Percentiles rank a stretch among this genome's conserved stretches.
Evolutionary conservation across 331 rosid genomes (phyloP).

Genomic region (Stylosanthes scabra): DNA sequence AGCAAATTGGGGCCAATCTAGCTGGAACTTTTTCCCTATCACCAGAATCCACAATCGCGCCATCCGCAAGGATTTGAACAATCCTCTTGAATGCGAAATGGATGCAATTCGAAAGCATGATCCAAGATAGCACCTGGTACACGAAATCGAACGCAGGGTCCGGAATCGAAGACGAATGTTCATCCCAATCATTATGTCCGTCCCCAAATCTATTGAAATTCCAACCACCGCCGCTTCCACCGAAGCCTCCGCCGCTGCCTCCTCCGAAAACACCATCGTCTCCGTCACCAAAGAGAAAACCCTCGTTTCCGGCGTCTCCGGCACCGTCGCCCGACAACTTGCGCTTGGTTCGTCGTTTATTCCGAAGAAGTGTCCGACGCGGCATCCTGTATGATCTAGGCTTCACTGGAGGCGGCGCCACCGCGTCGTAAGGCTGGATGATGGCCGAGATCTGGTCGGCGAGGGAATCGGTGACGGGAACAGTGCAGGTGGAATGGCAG

Average conservation of each 20-base stretch:
- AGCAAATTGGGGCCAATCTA: conserved; percentile 58
- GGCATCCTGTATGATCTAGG: conserved; percentile 42
- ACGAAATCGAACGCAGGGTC: conserved; percentile 86
- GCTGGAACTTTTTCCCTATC: conserved; percentile 67
- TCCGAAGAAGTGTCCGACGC: conserved; percentile 62
- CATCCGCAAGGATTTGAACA: conserved; percentile 54
- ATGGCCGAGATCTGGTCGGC: conserved; percentile 61
- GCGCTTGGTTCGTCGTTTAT: conserved; percentile 72
- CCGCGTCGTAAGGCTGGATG: conserved; percentile 56
- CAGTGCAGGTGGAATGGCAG: conserved; percentile 39
- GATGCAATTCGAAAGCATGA: conserved; percentile 82
- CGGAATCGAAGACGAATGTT: conserved; percentile 57
- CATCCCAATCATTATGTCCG: conserved; percentile 66
- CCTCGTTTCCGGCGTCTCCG: conserved; percentile 50
- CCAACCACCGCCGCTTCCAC: conserved; percentile 71
- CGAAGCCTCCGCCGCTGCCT: conserved; percentile 43
- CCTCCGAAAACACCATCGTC: conserved; percentile 45
- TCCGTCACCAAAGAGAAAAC: conserved; percentile 54
- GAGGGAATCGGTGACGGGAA: conserved; percentile 45
- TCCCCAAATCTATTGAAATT: conserved; percentile 72
- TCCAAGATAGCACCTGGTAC: conserved; percentile 88
- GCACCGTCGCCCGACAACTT: conserved; percentile 52
- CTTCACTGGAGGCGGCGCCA: conserved; percentile 78
- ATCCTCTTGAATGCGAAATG: conserved; percentile 83
- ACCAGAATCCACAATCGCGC: conserved; percentile 59